These are phyloP conservation scores for Backusella circina DNA, from an alignment of 192 early-diverging fungal species.

Conservation along the genomic window DNA sequence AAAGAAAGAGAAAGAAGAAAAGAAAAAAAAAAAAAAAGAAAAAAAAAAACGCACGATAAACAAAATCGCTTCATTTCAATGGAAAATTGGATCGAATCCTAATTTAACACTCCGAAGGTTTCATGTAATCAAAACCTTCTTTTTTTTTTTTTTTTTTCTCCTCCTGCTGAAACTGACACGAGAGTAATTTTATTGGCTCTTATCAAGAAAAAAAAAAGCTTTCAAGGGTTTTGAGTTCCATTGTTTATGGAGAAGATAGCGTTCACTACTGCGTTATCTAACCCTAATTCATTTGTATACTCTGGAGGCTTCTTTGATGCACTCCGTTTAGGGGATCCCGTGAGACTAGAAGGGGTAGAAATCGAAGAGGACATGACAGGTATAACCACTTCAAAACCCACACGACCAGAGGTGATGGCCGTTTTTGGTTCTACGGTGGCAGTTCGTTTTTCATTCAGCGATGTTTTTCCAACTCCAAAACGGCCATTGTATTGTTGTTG, in stretches of 20 bases:
- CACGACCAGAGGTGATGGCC: conserved; percentile 19
- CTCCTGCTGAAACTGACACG: not conserved
- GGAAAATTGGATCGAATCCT: too few species aligned
- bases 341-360: conserved; percentile 11
- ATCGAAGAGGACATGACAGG: conserved; percentile 34
- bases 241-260: conserved; percentile 32
- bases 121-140: not conserved
- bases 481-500: conserved; percentile 2
- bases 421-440: conserved; percentile 10
- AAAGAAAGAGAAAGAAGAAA: conserved; percentile 3
- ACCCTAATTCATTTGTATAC: conserved; percentile 23
- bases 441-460: conserved; percentile 3
- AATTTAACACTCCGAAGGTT: too few species aligned
- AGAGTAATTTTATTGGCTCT: not conserved
- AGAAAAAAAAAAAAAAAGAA: not conserved
- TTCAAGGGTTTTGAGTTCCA: conserved; percentile 14
- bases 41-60: not conserved
- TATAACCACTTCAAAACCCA: conserved; percentile 23
- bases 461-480: not conserved
- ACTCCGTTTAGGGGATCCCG: not conserved
- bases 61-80: too few species aligned
- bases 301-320: not conserved
- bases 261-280: conserved; percentile 29
- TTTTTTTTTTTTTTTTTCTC: not conserved
- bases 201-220: not conserved